Percentiles rank a stretch among this genome's conserved stretches.
Evolutionary conservation across 441 rosid species (phyloP).

Genomic region (Brassica hybrid): DNA sequence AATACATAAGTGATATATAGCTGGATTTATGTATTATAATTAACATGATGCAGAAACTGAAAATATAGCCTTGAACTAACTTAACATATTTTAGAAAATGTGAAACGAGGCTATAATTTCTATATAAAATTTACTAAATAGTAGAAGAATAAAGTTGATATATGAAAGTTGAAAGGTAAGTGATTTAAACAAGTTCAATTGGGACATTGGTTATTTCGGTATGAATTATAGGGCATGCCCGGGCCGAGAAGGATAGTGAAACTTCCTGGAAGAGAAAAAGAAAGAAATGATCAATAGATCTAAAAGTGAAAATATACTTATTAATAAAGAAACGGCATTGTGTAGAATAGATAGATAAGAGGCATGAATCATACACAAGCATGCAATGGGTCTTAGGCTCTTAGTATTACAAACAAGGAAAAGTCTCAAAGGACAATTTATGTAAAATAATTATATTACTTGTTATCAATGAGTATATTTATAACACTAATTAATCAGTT

Average conservation of each 20-base stretch:
- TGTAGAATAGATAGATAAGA: constrained; percentile 3
- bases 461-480: constrained; percentile 8
- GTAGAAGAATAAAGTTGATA: background rate
- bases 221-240: background rate
- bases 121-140: background rate
- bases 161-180: constrained; percentile 1
- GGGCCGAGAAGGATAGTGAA: background rate
- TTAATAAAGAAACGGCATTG: constrained; percentile 3
- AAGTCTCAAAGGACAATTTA: constrained; percentile 2
- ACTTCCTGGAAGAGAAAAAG: background rate
- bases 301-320: constrained; percentile 5
- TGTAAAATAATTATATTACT: constrained; percentile 9
- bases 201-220: background rate
- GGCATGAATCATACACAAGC: constrained; percentile 31
- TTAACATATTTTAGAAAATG: background rate
- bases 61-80: background rate
- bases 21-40: constrained; percentile 20
- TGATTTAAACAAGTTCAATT: constrained; percentile 5
- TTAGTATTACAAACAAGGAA: constrained; percentile 26
- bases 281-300: constrained; percentile 2
- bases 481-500: constrained; percentile 7
- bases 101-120: constrained; percentile 1
- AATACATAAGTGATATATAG: constrained; percentile 35
- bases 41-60: background rate
- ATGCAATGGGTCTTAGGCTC: constrained; percentile 27